phyloP scores from a whole-genome alignment of 306 rosid species.

The Purshia tridentata region DNA sequence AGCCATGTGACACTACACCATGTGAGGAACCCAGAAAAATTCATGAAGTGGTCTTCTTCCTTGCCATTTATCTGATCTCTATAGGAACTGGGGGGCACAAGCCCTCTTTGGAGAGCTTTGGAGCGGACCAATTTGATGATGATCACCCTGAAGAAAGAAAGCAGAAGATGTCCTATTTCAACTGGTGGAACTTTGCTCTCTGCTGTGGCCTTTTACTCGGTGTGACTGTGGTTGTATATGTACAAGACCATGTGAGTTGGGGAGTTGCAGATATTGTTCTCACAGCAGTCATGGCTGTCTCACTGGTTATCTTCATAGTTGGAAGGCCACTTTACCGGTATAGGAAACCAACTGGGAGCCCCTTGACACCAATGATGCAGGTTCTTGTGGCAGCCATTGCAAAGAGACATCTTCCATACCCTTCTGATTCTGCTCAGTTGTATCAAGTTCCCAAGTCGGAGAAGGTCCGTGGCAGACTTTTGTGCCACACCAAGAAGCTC shows the following conservation, averaged over 20 bases:
- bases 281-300: conserved; percentile 59
- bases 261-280: conserved; percentile 70
- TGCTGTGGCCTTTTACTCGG: conserved; percentile 78
- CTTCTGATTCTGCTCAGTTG: conserved; percentile 52
- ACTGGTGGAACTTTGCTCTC: conserved; percentile 90
- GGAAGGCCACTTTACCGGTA: conserved; percentile 75
- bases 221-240: conserved; percentile 76
- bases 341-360: conserved; percentile 70
- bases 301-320: conserved; percentile 57
- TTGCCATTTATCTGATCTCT: conserved; percentile 73
- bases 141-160: conserved; percentile 56
- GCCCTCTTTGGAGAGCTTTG: conserved; percentile 88
- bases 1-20: conserved; percentile 43
- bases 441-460: conserved; percentile 53
- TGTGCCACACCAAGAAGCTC: conserved; percentile 74
- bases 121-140: conserved; percentile 94
- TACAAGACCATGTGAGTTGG: conserved; percentile 79
- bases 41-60: conserved; percentile 72
- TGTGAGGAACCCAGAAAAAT: conserved; percentile 61
- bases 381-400: conserved; percentile 77
- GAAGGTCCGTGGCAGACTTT: conserved; percentile 38
- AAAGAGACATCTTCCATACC: conserved; percentile 62
- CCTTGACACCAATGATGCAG: conserved; percentile 85
- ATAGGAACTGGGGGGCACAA: conserved; percentile 90
- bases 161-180: conserved; percentile 91